Evolutionary conservation across 208 protist species (phyloP).

Genomic region (Wallacemonas sp.): DNA sequence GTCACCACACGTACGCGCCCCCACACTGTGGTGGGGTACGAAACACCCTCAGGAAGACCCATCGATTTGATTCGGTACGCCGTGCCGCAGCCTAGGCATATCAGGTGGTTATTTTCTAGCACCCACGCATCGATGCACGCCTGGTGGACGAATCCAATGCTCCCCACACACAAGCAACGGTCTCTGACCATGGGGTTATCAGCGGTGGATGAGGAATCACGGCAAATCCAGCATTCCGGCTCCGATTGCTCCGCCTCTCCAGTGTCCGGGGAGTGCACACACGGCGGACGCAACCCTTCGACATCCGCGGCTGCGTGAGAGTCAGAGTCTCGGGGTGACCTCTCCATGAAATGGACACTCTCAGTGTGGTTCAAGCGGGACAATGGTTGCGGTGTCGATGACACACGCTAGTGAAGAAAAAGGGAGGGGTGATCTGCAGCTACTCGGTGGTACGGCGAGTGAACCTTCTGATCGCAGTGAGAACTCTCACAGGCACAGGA

Average conservation of each 20-base stretch:
- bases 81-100: conserved; percentile 53
- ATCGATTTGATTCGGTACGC: conserved; percentile 41
- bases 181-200: conserved; percentile 48
- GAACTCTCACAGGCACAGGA: too few species aligned
- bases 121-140: conserved; percentile 77
- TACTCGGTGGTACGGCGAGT: too few species aligned
- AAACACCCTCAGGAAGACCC: background rate
- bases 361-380: too few species aligned
- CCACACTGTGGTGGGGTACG: conserved; percentile 9
- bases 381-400: too few species aligned
- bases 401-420: too few species aligned
- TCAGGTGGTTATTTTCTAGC: conserved; percentile 34
- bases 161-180: conserved; percentile 57
- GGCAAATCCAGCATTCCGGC: conserved; percentile 75
- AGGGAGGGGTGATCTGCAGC: too few species aligned
- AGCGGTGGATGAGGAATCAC: conserved; percentile 21
- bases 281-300: too few species aligned
- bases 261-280: too few species aligned
- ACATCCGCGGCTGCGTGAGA: too few species aligned
- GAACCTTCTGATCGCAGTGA: too few species aligned
- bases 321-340: too few species aligned
- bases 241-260: background rate
- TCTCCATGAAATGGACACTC: too few species aligned
- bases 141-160: conserved; percentile 58
- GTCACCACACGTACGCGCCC: conserved; percentile 21